phyloP scores from a whole-genome alignment of 129 eudicot genomes.

The Mikania micrantha region DNA sequence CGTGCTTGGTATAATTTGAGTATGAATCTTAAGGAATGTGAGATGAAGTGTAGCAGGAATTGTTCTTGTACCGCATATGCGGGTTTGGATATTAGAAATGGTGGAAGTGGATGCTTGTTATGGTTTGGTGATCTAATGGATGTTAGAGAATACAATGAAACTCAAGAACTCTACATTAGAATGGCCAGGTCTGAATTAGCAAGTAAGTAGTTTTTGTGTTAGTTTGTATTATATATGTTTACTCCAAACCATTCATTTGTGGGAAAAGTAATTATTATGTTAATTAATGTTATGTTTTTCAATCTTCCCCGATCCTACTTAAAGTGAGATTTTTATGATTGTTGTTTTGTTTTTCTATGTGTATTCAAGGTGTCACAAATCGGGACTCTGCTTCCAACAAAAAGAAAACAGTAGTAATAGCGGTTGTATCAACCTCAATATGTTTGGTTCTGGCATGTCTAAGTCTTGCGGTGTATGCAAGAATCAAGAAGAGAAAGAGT shows the following conservation, averaged over 20 bases:
- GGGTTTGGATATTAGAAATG: not conserved
- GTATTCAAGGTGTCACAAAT: not conserved
- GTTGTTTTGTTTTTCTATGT: too few species aligned
- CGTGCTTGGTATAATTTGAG: not conserved
- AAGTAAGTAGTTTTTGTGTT: too few species aligned
- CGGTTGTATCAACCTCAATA: not conserved
- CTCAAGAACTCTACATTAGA: conserved; percentile 1
- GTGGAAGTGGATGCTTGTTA: conserved; percentile 5
- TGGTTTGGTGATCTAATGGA: conserved; percentile 10
- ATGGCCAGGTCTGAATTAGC: not conserved
- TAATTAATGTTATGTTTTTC: too few species aligned
- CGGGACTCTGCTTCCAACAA: not conserved
- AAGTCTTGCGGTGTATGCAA: not conserved
- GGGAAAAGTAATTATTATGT: too few species aligned
- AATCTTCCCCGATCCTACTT: too few species aligned
- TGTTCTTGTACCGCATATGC: conserved; percentile 1
- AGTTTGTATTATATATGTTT: too few species aligned
- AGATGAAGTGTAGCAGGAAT: not conserved
- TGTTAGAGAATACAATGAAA: not conserved
- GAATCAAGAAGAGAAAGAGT: not conserved
- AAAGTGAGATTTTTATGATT: too few species aligned
- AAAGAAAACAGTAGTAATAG: not conserved
- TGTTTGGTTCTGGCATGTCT: not conserved
- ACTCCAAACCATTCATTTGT: too few species aligned
- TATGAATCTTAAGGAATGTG: conserved; percentile 6